Conservation (phyloP, 1,284 basidiomycete genomes). For the Leccinum subrobustum region DNA sequence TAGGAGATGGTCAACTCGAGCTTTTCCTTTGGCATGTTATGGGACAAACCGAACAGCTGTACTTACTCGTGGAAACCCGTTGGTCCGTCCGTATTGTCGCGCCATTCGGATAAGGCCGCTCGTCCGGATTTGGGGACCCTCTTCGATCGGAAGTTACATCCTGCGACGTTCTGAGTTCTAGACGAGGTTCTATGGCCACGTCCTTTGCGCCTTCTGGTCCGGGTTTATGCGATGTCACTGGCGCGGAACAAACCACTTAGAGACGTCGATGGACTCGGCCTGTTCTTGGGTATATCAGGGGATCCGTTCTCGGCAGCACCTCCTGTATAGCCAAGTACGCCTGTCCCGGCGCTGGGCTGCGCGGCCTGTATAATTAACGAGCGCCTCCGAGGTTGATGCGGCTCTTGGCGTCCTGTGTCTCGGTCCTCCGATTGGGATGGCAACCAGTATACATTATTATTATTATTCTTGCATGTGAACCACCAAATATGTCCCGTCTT, state of each 20-base stretch:
- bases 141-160: conserved; percentile 16
- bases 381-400: conserved; percentile 2
- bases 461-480: conserved; percentile 30
- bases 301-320: conserved; percentile 1
- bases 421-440: conserved; percentile 1
- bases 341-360: conserved; percentile 3
- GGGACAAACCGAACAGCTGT: conserved; percentile 38
- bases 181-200: conserved; percentile 4
- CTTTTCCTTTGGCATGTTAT: conserved; percentile 41
- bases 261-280: background rate
- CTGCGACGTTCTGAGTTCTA: conserved; percentile 23
- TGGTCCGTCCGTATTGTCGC: conserved; percentile 33
- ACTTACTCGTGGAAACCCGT: conserved; percentile 41
- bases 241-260: conserved; percentile 5
- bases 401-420: conserved; percentile 15
- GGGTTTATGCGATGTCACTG: conserved; percentile 9
- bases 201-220: conserved; percentile 14
- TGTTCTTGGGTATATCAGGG: conserved; percentile 7
- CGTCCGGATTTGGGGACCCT: conserved; percentile 29
- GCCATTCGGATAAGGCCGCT: conserved; percentile 33
- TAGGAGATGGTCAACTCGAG: conserved; percentile 40
- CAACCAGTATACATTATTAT: conserved; percentile 1
- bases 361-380: conserved; percentile 10
- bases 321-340: conserved; percentile 18
- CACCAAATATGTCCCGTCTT: conserved; percentile 53